These are phyloP conservation scores for Besnoitia besnoiti DNA, from an alignment of 169 alveolate genomes.

Conservation along the genomic window DNA sequence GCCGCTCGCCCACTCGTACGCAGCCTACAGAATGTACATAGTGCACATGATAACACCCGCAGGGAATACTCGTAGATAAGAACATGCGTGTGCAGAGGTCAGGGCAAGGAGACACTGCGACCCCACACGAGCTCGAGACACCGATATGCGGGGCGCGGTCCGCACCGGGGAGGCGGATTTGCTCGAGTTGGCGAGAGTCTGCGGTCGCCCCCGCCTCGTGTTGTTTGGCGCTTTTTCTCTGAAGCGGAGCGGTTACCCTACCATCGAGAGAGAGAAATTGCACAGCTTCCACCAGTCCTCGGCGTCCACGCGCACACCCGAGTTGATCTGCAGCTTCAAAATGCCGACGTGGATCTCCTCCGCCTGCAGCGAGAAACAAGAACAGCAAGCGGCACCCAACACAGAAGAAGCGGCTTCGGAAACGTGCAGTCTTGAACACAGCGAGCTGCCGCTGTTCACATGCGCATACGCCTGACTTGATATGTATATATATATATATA, in stretches of 20 bases:
- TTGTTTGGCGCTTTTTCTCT: too few species aligned
- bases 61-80: too few species aligned
- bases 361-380: conserved; percentile 2
- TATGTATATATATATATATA: too few species aligned
- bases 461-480: too few species aligned
- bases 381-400: too few species aligned
- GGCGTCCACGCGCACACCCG: conserved; percentile 42
- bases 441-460: too few species aligned
- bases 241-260: neutral
- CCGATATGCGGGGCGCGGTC: neutral
- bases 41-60: too few species aligned
- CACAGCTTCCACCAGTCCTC: conserved; percentile 65
- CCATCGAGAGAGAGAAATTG: conserved; percentile 44
- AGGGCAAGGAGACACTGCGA: neutral
- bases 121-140: neutral
- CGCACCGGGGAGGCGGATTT: too few species aligned
- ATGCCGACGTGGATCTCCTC: conserved; percentile 33
- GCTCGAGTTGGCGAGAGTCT: too few species aligned
- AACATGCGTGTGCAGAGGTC: neutral
- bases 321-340: conserved; percentile 12
- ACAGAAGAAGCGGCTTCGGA: too few species aligned
- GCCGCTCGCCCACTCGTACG: conserved; percentile 69
- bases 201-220: too few species aligned
- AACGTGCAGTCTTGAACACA: too few species aligned
- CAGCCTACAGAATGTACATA: conserved; percentile 36